A percentile compares a stretch with the other conserved stretches of the same genome.
Conservation (phyloP, 2,329 filamentous ascomycete species). For the Akanthomyces dipterigenus region DNA sequence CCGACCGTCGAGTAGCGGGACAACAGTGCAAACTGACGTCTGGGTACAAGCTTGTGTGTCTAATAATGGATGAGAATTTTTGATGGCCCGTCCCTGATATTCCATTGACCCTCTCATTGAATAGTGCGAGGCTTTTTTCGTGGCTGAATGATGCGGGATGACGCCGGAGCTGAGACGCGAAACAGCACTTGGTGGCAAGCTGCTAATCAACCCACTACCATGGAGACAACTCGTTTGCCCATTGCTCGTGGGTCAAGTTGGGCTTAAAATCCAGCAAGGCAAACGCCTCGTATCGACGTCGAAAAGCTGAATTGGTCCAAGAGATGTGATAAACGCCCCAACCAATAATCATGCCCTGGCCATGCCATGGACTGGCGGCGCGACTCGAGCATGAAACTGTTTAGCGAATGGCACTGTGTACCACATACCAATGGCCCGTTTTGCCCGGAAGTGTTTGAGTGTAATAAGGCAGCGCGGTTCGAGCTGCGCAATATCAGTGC, state of each 20-base stretch:
- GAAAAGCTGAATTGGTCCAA: neutral
- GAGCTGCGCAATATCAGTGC: neutral
- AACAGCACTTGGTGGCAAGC: too few relatives aligned
- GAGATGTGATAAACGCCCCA: neutral
- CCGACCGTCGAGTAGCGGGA: neutral
- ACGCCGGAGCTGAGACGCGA: too few relatives aligned
- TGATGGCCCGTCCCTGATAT: too few relatives aligned
- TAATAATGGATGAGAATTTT: too few relatives aligned
- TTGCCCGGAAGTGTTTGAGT: neutral
- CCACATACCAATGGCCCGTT: neutral
- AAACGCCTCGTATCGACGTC: neutral
- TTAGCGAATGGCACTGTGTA: neutral
- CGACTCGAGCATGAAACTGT: neutral
- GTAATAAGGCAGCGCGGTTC: neutral
- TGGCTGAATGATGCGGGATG: too few relatives aligned
- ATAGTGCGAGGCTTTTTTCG: too few relatives aligned
- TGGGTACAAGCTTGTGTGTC: neutral
- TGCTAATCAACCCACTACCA: too few relatives aligned
- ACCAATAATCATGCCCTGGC: neutral
- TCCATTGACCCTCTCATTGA: too few relatives aligned
- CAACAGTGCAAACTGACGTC: neutral
- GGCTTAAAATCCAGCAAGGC: neutral
- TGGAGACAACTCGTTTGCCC: neutral
- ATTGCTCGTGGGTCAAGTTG: neutral
- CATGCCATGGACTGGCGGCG: neutral